Evolutionary conservation across 2,329 filamentous ascomycete species (phyloP).

Genomic region (Arthroderma sp.): DNA sequence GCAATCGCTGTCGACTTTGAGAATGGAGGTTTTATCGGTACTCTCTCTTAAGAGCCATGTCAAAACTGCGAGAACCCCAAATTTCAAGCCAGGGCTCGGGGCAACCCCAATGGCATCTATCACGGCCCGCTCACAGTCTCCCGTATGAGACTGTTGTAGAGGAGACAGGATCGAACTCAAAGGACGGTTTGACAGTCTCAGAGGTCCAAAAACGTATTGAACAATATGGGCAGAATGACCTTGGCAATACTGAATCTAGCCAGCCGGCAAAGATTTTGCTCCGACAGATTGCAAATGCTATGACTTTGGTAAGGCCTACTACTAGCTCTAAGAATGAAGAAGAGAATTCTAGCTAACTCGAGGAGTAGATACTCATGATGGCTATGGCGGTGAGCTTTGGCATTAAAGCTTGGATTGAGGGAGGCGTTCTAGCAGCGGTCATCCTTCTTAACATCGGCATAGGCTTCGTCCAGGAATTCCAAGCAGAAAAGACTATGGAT

Average conservation of each 20-base stretch:
- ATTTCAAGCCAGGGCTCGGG: not conserved
- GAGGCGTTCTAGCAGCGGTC: slow-evolving; percentile 46
- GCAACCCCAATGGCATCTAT: slow-evolving; percentile 34
- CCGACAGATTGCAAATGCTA: slow-evolving; percentile 53
- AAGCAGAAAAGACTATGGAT: slow-evolving; percentile 44
- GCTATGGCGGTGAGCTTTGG: slow-evolving; percentile 47
- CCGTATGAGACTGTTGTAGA: slow-evolving; percentile 40
- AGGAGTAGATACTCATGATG: slow-evolving; percentile 35
- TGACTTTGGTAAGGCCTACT: slow-evolving; percentile 44
- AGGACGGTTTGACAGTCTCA: slow-evolving; percentile 45
- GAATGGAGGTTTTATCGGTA: not conserved
- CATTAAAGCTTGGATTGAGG: slow-evolving; percentile 49
- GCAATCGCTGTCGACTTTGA: not conserved
- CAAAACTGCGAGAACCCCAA: not conserved
- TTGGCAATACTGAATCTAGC: slow-evolving; percentile 42
- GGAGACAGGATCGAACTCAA: slow-evolving; percentile 45
- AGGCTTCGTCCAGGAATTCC: slow-evolving; percentile 44
- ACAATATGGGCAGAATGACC: slow-evolving; percentile 50
- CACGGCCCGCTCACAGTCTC: slow-evolving; percentile 52
- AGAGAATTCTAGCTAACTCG: slow-evolving; percentile 20
- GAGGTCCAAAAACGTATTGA: slow-evolving; percentile 46
- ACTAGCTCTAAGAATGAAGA: not conserved
- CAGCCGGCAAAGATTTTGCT: slow-evolving; percentile 46
- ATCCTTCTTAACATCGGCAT: slow-evolving; percentile 48
- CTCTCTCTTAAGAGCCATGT: not conserved